Evolutionary conservation across 2,329 filamentous ascomycete species (phyloP).

Genomic region (Biscogniauxia marginata): DNA sequence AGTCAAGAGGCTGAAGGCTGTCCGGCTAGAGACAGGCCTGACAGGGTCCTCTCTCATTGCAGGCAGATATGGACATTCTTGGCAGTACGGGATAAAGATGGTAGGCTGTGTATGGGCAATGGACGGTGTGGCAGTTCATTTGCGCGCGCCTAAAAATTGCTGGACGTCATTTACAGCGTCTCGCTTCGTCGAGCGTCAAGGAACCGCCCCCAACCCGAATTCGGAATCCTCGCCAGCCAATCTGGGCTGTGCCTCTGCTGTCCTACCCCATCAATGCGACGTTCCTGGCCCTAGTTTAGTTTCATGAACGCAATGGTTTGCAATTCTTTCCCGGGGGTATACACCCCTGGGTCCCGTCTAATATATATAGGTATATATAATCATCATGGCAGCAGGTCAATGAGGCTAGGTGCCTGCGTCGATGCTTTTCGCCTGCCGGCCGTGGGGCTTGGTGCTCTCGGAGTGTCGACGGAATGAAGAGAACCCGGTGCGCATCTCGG

Average conservation of each 20-base stretch:
- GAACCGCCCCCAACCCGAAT: slow-evolving; percentile 1
- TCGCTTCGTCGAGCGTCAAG: slow-evolving; percentile 1
- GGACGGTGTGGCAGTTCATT: slow-evolving; percentile 1
- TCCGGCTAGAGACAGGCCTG: slow-evolving; percentile 9
- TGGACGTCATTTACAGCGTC: neutral
- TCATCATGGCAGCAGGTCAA: neutral
- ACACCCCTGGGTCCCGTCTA: neutral
- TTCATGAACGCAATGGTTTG: neutral
- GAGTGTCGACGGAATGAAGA: neutral
- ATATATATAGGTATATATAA: neutral
- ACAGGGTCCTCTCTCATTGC: slow-evolving; percentile 4
- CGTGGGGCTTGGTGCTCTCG: neutral
- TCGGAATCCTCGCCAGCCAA: neutral
- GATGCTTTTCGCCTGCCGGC: neutral
- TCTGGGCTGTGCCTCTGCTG: neutral
- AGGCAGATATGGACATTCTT: slow-evolving; percentile 20
- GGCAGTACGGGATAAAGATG: slow-evolving; percentile 4
- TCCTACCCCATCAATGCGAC: neutral
- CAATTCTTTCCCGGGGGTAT: neutral
- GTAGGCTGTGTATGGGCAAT: slow-evolving; percentile 7
- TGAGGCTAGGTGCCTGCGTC: neutral
- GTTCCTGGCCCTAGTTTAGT: neutral
- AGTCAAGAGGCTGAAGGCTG: slow-evolving; percentile 11
- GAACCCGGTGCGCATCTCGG: neutral
- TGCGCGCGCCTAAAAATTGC: slow-evolving; percentile 6